Base-by-base conservation (phyloP, 805 yeast genomes). In the Metschnikowia baotianmanensis region DNA sequence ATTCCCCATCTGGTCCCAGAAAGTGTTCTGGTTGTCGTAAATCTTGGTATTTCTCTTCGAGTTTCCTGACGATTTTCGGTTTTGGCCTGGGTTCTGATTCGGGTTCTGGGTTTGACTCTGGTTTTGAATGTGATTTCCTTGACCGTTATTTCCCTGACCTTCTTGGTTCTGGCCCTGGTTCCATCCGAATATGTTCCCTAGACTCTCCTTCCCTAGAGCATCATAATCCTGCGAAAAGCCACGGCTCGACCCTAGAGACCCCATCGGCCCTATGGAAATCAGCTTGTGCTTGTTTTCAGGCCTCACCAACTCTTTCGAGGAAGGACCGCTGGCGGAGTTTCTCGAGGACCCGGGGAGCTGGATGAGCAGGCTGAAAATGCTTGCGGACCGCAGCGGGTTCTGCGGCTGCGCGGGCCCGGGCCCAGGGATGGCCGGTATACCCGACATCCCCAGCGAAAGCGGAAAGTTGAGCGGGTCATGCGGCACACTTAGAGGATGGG, bases 341-440 rank as follows among this genome's bases (percentile, higher is more conserved):
- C 56, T 48, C 8, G 52, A 46, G 1, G 71, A 63, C 3, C 58
- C 58, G 3, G 74, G 74, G 12, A 68, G 50, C 43, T 68, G 72
- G 17, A 69, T 66, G 15, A 66, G 50, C 15, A 67, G 58, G 39
- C 65, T 63, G 51, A 68, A 68, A 9, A 68, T 66, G 39, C 69
- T 61, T 38, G 66, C 64, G 25, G 71, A 63, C 18, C 72, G 42
- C 34, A 36, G 52, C 7, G 43, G 53, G 13, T 43, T 46, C 16
- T 34, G 31, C 12, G 25, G 25, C 12, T 10, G 25, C 5, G 25
- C 12, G 12, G 25, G 25, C 25, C 3, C 25, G 25, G 9, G 9
- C 42, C 42, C 31, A 35, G 38, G 6, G 44, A 20, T 10, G 20
- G n/a, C n/a, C n/a, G n/a, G 24, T n/a, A 23, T 18, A 23, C 27